Evolutionary conservation across 768 basidiomycete species (phyloP), one percentile per base, ranked within the genome.

Genomic region (Mycena polygramma): DNA sequence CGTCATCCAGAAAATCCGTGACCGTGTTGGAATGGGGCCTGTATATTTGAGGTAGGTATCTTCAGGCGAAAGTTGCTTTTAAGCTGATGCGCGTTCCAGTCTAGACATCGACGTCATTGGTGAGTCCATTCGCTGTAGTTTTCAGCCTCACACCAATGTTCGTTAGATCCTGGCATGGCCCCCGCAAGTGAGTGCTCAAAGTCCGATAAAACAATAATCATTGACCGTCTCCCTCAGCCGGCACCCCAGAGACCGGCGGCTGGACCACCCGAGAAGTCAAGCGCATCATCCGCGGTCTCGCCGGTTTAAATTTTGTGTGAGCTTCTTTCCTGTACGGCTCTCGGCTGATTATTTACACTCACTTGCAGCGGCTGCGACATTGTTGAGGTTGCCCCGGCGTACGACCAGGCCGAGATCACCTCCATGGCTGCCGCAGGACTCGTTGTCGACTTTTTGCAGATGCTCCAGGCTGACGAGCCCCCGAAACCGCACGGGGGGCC

Each of bases 191-290:
- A 69, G 87, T 52, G n/a, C n/a, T 13, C 81, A 15, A 66, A 9
- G 26, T 48, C 0, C 4, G 4, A 36, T 35, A 30, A 20, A 7
- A 24, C n/a, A 4, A 24, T 35, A 35, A 4, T 41, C 17, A 41
- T 8, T 62, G n/a, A 51, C 37, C 20, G 7, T 35, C 13, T 10
- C 10, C 10, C 10, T 9, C 58, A 76, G 75, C 75, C 43, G 75
- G 75, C 17, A 76, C 75, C 1, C 75, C 75, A 0, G 75, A 76
- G 41, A 41, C 46, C 19, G 68, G 61, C 19, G 63, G 90, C 11
- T 91, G 88, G 89, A 89, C 90, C n/a, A 88, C 84, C 5, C 85
- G 90, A 49, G 90, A 91, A 77, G 83, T 89, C 48, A 90, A 90
- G 71, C 83, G 88, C 41, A 88, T 91, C 74, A 81, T 90, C 51